A percentile compares a stretch with the other conserved stretches of the same genome.
Conservation (phyloP, 306 rosid genomes). For the Malus domestica region ASM211411v1 NC_041793.1:42299501-42300000, state of each 20-base stretch:
- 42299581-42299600: not conserved
- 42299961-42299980: too few species aligned
- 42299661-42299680: not conserved
- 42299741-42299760: not conserved
- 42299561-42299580: too few species aligned
- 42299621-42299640: not conserved
- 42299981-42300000: too few species aligned
- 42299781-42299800: not conserved
- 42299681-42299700: conserved; percentile 11
- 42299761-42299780: not conserved
- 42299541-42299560: too few species aligned
- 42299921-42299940: too few species aligned
- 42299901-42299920: too few species aligned
- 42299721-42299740: conserved; percentile 4
- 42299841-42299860: too few species aligned
- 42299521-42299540: not conserved
- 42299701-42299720: conserved; percentile 16
- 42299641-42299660: not conserved
- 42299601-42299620: not conserved
- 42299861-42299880: too few species aligned
- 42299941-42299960: too few species aligned
- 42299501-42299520: not conserved
- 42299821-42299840: not conserved
- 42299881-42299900: too few species aligned
- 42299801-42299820: not conserved